These are phyloP conservation scores for Aspergillus awamori DNA, from an alignment of 2,329 filamentous ascomycete genomes.

Conservation along the genomic window DNA sequence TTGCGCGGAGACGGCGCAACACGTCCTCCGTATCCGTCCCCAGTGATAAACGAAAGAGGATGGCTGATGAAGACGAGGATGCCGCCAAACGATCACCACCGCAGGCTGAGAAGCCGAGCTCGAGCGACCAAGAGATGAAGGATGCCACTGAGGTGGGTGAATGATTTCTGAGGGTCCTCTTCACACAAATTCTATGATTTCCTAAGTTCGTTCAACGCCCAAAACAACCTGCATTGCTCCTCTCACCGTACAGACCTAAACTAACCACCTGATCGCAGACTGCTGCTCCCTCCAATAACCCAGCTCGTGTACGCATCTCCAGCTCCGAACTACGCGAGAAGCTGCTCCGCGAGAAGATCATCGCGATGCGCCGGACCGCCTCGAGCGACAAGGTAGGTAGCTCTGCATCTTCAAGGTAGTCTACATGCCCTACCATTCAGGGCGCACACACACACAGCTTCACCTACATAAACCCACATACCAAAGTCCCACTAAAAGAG, in stretches of 20 bases:
- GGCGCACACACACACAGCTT: too few species aligned
- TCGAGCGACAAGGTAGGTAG: slow-evolving; percentile 30
- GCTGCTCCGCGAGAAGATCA: slow-evolving; percentile 41
- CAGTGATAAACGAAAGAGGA: slow-evolving; percentile 46
- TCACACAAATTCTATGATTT: slow-evolving; percentile 4
- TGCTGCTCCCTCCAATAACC: slow-evolving; percentile 3
- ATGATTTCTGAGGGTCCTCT: slow-evolving; percentile 21
- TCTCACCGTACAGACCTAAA: background rate
- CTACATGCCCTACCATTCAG: too few species aligned
- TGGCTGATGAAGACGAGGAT: slow-evolving; percentile 42
- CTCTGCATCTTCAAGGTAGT: slow-evolving; percentile 14
- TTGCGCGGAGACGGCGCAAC: slow-evolving; percentile 45
- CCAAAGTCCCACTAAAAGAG: background rate
- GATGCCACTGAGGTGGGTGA: slow-evolving; percentile 38
- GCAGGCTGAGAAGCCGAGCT: slow-evolving; percentile 21
- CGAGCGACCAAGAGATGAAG: slow-evolving; percentile 26
- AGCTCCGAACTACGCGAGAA: slow-evolving; percentile 41
- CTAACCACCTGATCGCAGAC: slow-evolving; percentile 22
- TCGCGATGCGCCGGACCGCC: slow-evolving; percentile 38
- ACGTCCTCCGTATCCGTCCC: slow-evolving; percentile 47
- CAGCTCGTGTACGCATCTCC: slow-evolving; percentile 27
- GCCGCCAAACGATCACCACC: slow-evolving; percentile 26
- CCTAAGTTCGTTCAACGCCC: slow-evolving; percentile 19
- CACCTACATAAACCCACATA: background rate
- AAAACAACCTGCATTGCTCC: slow-evolving; percentile 6